phyloP scores from a whole-genome alignment of 129 eudicot species.

The Erigeron canadensis region DNA sequence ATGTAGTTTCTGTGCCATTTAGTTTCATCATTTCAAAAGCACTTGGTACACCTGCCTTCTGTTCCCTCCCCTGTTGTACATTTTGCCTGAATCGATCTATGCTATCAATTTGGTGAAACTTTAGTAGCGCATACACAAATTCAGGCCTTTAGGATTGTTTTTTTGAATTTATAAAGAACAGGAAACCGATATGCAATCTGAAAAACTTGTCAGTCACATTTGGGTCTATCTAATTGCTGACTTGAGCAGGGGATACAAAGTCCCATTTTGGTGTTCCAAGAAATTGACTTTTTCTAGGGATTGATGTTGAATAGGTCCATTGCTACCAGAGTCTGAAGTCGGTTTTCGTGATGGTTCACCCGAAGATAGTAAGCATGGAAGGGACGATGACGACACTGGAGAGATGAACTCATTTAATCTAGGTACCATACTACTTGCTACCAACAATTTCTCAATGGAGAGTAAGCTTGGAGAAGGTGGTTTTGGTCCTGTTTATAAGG shows the following conservation, averaged over 20 bases:
- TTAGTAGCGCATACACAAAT: too few relatives aligned
- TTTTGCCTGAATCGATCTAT: too few relatives aligned
- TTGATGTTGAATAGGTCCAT: background rate
- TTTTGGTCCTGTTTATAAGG: slow-evolving; percentile 55
- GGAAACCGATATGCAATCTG: background rate
- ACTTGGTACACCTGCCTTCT: too few relatives aligned
- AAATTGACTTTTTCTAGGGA: background rate
- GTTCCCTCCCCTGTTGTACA: too few relatives aligned
- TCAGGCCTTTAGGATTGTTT: background rate
- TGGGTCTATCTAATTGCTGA: background rate
- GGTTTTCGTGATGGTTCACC: slow-evolving; percentile 7
- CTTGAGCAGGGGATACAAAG: too few relatives aligned
- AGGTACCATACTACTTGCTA: slow-evolving; percentile 23
- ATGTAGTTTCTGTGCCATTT: too few relatives aligned
- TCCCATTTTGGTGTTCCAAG: background rate
- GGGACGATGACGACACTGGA: slow-evolving; percentile 29
- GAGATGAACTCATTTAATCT: slow-evolving; percentile 28
- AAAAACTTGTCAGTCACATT: background rate
- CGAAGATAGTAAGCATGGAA: background rate
- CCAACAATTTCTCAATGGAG: slow-evolving; percentile 32
- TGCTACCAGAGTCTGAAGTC: slow-evolving; percentile 13
- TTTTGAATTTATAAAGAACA: background rate
- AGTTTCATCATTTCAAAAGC: too few relatives aligned
- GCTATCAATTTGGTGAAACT: too few relatives aligned
- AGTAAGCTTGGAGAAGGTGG: slow-evolving; percentile 60